These are phyloP conservation scores for Eutrema salsugineum DNA, from an alignment of 441 rosid genomes.

Conservation along the genomic window DNA sequence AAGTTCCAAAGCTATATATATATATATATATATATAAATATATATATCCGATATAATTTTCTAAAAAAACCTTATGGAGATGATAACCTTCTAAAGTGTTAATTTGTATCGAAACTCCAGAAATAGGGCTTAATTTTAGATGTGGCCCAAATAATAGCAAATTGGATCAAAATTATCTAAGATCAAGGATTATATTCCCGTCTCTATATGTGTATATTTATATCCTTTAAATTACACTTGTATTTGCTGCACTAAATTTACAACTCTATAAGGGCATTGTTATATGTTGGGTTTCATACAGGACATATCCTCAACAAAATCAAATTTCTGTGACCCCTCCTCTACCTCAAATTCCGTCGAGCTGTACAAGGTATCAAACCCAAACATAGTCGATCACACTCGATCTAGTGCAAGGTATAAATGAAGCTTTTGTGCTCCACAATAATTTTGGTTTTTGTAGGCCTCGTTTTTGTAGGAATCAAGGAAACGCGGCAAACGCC, in stretches of 20 bases:
- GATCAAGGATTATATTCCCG: too few relatives aligned
- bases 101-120: background rate
- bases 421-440: background rate
- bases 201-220: too few relatives aligned
- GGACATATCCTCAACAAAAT: background rate
- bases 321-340: background rate
- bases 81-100: background rate
- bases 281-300: background rate
- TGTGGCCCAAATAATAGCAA: background rate
- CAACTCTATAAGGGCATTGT: too few relatives aligned
- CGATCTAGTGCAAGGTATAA: background rate
- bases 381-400: background rate
- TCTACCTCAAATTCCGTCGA: background rate
- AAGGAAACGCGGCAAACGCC: background rate
- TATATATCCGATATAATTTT: background rate
- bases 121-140: background rate
- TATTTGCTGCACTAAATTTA: too few relatives aligned
- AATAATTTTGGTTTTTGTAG: background rate
- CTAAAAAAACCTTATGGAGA: background rate
- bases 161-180: background rate
- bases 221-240: too few relatives aligned
- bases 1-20: background rate
- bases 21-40: background rate
- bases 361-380: conserved; percentile 1
- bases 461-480: background rate